Evolutionary conservation across 1,139 yeast species (phyloP).

Genomic region (Sugiyamaella novakii): DNA sequence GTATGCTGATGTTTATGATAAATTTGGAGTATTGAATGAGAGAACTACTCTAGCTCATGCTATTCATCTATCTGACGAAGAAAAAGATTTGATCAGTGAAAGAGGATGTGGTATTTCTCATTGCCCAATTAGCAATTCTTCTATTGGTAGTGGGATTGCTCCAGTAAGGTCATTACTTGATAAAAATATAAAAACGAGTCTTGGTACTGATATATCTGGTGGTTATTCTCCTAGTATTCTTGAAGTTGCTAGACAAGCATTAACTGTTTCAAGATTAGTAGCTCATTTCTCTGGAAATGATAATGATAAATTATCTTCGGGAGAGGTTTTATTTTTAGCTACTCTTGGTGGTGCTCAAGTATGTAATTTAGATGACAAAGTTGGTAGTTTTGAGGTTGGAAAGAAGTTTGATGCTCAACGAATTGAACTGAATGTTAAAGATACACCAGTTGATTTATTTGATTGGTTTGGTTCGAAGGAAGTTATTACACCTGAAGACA

Average conservation of each 20-base stretch:
- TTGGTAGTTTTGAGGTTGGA: slow-evolving; percentile 77
- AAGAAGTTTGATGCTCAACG: slow-evolving; percentile 84
- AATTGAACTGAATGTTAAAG: slow-evolving; percentile 56
- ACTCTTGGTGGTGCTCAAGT: slow-evolving; percentile 91
- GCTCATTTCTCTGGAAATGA: slow-evolving; percentile 59
- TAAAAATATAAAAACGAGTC: slow-evolving; percentile 69
- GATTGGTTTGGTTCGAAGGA: slow-evolving; percentile 48
- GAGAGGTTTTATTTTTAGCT: slow-evolving; percentile 77
- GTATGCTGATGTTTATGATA: slow-evolving; percentile 79
- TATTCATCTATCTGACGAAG: slow-evolving; percentile 68
- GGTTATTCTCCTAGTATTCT: slow-evolving; percentile 84
- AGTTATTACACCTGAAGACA: slow-evolving; percentile 44
- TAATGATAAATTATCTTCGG: slow-evolving; percentile 57
- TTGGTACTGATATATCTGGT: slow-evolving; percentile 93
- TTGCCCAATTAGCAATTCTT: slow-evolving; percentile 90
- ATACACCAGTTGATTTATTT: slow-evolving; percentile 71
- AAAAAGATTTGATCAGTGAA: slow-evolving; percentile 56
- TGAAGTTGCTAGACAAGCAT: slow-evolving; percentile 73
- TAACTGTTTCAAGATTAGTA: slow-evolving; percentile 80
- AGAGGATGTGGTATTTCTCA: slow-evolving; percentile 78
- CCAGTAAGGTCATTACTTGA: slow-evolving; percentile 72
- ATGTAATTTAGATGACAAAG: slow-evolving; percentile 54
- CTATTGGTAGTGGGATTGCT: slow-evolving; percentile 90
- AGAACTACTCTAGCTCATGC: slow-evolving; percentile 90
- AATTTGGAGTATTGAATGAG: slow-evolving; percentile 57